Evolutionary conservation across 2,329 filamentous ascomycete species (phyloP).

Genomic region (Pseudogymnoascus verrucosus): DNA sequence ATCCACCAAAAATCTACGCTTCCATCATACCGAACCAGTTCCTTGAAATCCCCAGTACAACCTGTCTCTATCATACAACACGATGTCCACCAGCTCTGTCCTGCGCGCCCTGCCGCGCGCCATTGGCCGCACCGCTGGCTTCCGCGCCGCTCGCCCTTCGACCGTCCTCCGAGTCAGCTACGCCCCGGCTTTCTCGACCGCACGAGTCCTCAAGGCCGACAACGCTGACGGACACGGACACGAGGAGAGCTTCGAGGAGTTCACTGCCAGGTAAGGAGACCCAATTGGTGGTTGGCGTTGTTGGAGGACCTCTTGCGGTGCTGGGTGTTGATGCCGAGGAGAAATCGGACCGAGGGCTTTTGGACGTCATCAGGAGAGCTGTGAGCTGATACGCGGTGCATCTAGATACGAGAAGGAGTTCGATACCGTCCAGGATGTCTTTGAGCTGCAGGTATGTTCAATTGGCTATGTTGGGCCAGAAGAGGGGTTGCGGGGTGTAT

Average conservation of each 20-base stretch:
- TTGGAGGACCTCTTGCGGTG: neutral
- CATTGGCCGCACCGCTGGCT: slow-evolving; percentile 6
- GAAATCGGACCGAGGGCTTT: neutral
- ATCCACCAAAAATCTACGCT: slow-evolving; percentile 8
- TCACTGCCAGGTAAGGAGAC: slow-evolving; percentile 75
- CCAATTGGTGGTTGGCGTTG: slow-evolving; percentile 23
- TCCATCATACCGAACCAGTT: slow-evolving; percentile 1
- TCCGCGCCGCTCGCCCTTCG: slow-evolving; percentile 4
- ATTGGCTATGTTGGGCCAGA: slow-evolving; percentile 1
- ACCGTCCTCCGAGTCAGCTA: neutral
- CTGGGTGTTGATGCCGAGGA: slow-evolving; percentile 11
- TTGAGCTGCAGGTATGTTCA: slow-evolving; percentile 87
- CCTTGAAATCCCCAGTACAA: slow-evolving; percentile 3
- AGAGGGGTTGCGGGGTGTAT: neutral
- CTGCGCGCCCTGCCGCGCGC: slow-evolving; percentile 7
- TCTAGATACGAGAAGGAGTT: slow-evolving; percentile 99
- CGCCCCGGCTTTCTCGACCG: slow-evolving; percentile 20
- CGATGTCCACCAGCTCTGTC: slow-evolving; percentile 7
- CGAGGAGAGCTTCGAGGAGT: slow-evolving; percentile 99
- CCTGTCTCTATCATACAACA: slow-evolving; percentile 4
- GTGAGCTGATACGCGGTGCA: neutral
- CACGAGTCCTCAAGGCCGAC: slow-evolving; percentile 40
- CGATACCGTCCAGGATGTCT: slow-evolving; percentile 93
- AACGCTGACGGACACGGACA: slow-evolving; percentile 57
- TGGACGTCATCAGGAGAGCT: neutral